Evolutionary conservation across 495 filamentous ascomycete species (phyloP).

Genomic region (Aspergillus diversus): DNA sequence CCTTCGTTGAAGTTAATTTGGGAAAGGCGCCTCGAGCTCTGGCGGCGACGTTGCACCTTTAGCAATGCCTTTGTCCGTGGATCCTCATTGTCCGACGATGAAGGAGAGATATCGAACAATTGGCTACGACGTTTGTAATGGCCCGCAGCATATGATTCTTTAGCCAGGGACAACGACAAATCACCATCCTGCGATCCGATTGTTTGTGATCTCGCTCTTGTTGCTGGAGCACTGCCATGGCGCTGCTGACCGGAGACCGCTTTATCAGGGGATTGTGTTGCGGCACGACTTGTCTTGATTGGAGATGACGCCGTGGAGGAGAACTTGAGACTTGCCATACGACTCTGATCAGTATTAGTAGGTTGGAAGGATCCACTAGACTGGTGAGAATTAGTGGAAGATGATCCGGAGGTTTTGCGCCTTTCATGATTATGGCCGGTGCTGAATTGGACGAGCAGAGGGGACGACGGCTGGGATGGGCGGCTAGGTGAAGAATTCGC

Average conservation of each 20-base stretch:
- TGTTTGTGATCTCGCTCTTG: slow-evolving; percentile 81
- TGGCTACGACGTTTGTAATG: slow-evolving; percentile 93
- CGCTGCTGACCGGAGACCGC: slow-evolving; percentile 42
- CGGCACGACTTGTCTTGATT: slow-evolving; percentile 68
- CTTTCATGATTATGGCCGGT: slow-evolving; percentile 74
- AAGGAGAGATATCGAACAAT: slow-evolving; percentile 94
- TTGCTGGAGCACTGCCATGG: slow-evolving; percentile 49
- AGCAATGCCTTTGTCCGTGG: slow-evolving; percentile 86
- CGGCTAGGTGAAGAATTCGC: slow-evolving; percentile 85
- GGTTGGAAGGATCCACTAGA: slow-evolving; percentile 73
- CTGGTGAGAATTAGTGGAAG: slow-evolving; percentile 80
- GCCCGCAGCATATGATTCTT: slow-evolving; percentile 68
- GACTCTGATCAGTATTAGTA: slow-evolving; percentile 63
- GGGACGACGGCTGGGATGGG: slow-evolving; percentile 91
- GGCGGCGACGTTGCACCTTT: slow-evolving; percentile 88
- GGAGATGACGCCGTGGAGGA: slow-evolving; percentile 74
- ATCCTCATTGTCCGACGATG: slow-evolving; percentile 96
- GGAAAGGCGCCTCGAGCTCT: slow-evolving; percentile 89
- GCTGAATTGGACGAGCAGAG: slow-evolving; percentile 88
- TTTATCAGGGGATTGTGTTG: slow-evolving; percentile 59
- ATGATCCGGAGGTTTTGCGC: slow-evolving; percentile 83
- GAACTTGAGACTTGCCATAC: slow-evolving; percentile 55
- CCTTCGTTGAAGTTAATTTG: slow-evolving; percentile 81
- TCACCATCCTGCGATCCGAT: slow-evolving; percentile 94
- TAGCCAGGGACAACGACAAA: slow-evolving; percentile 42